Evolutionary conservation across 148 eudicot genomes (phyloP).

Genomic region (Diospyros lotus): DNA sequence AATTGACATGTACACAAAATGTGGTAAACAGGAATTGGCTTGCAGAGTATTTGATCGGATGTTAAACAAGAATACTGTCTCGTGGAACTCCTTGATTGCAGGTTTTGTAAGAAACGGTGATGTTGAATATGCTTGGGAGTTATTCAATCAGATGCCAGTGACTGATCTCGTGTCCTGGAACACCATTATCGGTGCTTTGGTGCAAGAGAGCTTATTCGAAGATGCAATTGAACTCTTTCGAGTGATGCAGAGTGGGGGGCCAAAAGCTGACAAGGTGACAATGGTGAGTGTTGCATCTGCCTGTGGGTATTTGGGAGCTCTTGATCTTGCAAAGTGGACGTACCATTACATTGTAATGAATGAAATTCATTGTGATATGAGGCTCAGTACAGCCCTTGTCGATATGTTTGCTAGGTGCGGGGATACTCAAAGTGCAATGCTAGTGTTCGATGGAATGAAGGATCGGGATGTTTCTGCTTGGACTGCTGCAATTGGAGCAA

Average conservation of each 20-base stretch:
- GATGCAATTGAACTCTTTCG: constrained; percentile 34
- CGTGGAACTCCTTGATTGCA: constrained; percentile 34
- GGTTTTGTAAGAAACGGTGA: constrained; percentile 24
- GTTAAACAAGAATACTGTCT: constrained; percentile 29
- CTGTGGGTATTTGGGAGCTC: constrained; percentile 35
- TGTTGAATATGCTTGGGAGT: constrained; percentile 12
- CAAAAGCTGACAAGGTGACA: constrained; percentile 31
- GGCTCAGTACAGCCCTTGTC: constrained; percentile 28
- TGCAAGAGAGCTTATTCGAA: constrained; percentile 18
- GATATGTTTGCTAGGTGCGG: constrained; percentile 44
- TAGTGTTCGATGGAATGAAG: constrained; percentile 19
- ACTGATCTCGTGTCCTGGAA: constrained; percentile 38
- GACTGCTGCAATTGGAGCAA: constrained; percentile 38
- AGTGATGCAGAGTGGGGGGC: constrained; percentile 28
- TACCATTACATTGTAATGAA: constrained; percentile 19
- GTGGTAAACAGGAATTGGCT: constrained; percentile 27
- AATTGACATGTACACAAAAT: constrained; percentile 33
- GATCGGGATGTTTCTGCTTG: constrained; percentile 31
- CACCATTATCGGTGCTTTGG: constrained; percentile 30
- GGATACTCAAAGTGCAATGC: constrained; percentile 25
- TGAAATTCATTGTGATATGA: constrained; percentile 18
- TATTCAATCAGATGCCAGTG: constrained; percentile 27
- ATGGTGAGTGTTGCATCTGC: constrained; percentile 31
- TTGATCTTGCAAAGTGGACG: constrained; percentile 31
- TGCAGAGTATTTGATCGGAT: constrained; percentile 31